A percentile compares a stretch with the other conserved stretches of the same genome.
Conservation (phyloP, 768 basidiomycete genomes). For the Termitomyces titanicus region DNA sequence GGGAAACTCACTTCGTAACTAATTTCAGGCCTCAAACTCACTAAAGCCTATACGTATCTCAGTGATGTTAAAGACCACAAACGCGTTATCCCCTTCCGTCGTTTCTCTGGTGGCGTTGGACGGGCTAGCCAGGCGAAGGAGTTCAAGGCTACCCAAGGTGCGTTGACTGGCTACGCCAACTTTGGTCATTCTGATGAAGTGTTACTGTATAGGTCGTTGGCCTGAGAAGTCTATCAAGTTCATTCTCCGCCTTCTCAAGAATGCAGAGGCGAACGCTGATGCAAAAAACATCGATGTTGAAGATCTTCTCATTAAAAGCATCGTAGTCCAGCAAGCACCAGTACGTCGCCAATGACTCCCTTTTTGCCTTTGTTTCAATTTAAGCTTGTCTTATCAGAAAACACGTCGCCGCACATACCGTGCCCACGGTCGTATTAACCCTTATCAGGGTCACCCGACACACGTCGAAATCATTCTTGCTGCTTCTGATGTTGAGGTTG, state of each 20-base stretch:
- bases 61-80: constrained; percentile 95
- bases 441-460: constrained; percentile 97
- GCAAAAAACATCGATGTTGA: constrained; percentile 94
- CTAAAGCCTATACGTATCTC: constrained; percentile 95
- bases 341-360: constrained; percentile 43
- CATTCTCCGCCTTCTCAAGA: constrained; percentile 92
- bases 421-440: constrained; percentile 96
- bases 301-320: constrained; percentile 92
- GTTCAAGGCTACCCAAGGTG: constrained; percentile 95
- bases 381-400: constrained; percentile 55
- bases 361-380: constrained; percentile 3
- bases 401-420: constrained; percentile 99
- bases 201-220: constrained; percentile 79
- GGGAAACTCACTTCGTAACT: constrained; percentile 1
- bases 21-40: constrained; percentile 79
- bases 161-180: constrained; percentile 24
- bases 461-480: constrained; percentile 94
- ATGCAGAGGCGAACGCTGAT: constrained; percentile 98
- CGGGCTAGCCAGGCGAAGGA: constrained; percentile 93
- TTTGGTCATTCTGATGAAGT: background rate
- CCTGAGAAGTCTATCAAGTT: constrained; percentile 98
- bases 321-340: constrained; percentile 97
- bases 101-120: constrained; percentile 94
- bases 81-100: constrained; percentile 92
- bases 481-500: constrained; percentile 76